Evolutionary conservation across 2,329 filamentous ascomycete genomes (phyloP), one percentile per base, ranked within the genome.

Genomic region (Xylaria multiplex): DNA sequence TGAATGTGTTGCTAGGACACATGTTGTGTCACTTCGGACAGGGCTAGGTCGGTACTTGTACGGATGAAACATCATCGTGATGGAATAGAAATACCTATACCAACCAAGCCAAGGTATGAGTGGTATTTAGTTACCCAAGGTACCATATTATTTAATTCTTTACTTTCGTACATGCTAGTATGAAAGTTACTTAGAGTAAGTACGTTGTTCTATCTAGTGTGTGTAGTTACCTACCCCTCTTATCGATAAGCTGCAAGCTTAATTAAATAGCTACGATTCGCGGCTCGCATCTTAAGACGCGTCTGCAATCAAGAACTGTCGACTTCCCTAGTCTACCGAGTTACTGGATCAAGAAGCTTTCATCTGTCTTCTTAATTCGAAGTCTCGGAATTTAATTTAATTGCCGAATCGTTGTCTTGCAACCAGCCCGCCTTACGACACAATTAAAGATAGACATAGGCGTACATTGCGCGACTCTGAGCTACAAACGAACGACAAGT

Each of bases 171-270:
- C 14, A 43, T 52, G 32, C 62, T 66, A 72, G 9, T 37, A 8
- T 37, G 11, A 13, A 13, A 37, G 35, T 9, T 37, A 8, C 35
- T 8, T 37, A 6, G 2, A 6, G 2, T 7, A 37, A 37, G 35
- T 37, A 37, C 35, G 4, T 37, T 40, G 14, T 11, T 27, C 27
- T 5, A 27, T 27, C 27, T 27, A 27, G 11, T 40, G 13, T 13
- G 13, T 40, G 11, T 8, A 8, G 35, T 13, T 14, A 14, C 11
- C 5, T 62, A 11, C 42, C 57, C 59, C 54, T 55, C 70, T 68
- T 74, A 74, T 75, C 73, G 72, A 75, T 75, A 75, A 74, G 68
- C 27, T 27, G 27, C 19, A 19, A 19, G 19, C 27, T 27, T 27
- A 27, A 27, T 27, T 27, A 62, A 46, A 56, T 37, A 64, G 65